These are phyloP conservation scores for Ilyonectria destructans DNA, from an alignment of 2,329 filamentous ascomycete genomes.

Conservation along the genomic window DNA sequence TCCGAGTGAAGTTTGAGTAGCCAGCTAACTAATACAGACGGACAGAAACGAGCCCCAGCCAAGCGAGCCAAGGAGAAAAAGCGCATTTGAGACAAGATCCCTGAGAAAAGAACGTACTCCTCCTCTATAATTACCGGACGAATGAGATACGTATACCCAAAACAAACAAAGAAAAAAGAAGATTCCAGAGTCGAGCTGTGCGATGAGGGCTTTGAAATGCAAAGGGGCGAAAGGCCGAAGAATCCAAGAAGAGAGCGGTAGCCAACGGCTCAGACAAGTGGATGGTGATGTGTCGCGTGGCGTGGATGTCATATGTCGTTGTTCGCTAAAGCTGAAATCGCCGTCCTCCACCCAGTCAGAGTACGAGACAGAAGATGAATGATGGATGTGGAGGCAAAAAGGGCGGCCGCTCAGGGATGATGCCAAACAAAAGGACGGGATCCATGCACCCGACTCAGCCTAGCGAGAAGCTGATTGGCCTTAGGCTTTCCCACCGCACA, in stretches of 20 bases:
- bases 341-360: background rate
- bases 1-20: background rate
- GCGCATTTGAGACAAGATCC: background rate
- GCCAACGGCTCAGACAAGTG: background rate
- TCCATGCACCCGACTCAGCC: background rate
- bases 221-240: background rate
- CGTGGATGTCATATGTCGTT: too few relatives aligned
- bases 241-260: background rate
- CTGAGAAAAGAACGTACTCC: background rate
- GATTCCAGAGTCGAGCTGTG: background rate
- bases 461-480: conserved; percentile 10
- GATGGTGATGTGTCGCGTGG: background rate
- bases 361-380: background rate
- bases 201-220: background rate
- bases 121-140: background rate
- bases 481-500: background rate
- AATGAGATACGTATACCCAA: background rate
- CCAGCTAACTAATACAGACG: background rate
- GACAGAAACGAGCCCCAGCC: background rate
- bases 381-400: background rate
- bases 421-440: background rate
- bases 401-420: background rate
- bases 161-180: background rate
- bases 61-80: background rate
- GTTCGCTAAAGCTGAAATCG: background rate